Evolutionary conservation across 805 yeast genomes (phyloP).

Genomic region (Candida dajiaensis): DNA sequence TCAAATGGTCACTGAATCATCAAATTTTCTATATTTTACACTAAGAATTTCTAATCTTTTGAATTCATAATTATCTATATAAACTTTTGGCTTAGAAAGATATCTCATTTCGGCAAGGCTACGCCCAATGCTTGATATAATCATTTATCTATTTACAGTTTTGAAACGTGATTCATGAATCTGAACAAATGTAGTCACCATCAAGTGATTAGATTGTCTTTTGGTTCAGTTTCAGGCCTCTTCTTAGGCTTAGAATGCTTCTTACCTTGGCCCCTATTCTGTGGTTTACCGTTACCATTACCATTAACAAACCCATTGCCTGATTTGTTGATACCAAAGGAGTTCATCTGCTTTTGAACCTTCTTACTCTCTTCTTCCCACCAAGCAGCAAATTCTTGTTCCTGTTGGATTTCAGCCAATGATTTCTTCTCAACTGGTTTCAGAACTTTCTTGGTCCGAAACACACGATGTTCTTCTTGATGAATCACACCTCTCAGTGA

Average conservation of each 20-base stretch:
- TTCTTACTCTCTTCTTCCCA: slow-evolving; percentile 75
- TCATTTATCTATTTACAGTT: background rate
- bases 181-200: background rate
- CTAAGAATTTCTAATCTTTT: no score
- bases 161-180: background rate
- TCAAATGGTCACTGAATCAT: no score
- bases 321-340: background rate
- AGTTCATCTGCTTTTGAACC: slow-evolving; percentile 42
- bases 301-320: background rate
- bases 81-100: no score
- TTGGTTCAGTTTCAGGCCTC: background rate
- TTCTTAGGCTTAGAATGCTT: background rate
- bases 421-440: slow-evolving; percentile 28
- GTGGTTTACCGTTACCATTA: background rate
- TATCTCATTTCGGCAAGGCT: no score
- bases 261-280: background rate
- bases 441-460: slow-evolving; percentile 26
- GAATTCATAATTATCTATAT: no score
- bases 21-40: no score
- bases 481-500: slow-evolving; percentile 40
- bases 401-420: slow-evolving; percentile 68
- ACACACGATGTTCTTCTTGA: slow-evolving; percentile 38
- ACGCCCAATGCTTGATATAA: no score
- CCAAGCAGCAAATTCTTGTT: slow-evolving; percentile 83
- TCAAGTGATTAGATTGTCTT: background rate